phyloP scores from a whole-genome alignment of 2,329 filamentous ascomycete genomes.

The Aspergillus sp. region DNA sequence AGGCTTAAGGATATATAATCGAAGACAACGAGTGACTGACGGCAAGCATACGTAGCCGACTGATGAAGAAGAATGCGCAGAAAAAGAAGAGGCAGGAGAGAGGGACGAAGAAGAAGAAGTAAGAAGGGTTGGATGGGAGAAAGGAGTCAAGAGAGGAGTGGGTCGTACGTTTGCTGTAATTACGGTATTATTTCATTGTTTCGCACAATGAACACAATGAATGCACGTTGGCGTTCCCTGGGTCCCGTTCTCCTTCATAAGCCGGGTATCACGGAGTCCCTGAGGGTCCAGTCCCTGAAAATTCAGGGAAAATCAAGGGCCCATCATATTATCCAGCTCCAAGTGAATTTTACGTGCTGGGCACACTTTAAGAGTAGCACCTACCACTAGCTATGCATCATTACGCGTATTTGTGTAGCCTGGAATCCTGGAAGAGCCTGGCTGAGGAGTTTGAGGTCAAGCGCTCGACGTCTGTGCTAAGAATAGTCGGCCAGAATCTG shows the following conservation, averaged over 20 bases:
- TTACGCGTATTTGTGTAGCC: background rate
- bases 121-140: slow-evolving; percentile 13
- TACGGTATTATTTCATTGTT: background rate
- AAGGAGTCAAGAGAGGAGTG: slow-evolving; percentile 1
- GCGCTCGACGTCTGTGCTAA: background rate
- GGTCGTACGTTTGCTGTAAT: background rate
- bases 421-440: background rate
- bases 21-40: slow-evolving; percentile 25
- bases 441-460: background rate
- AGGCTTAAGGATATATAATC: slow-evolving; percentile 5
- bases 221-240: background rate
- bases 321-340: background rate
- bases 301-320: background rate
- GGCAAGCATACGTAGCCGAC: slow-evolving; percentile 18
- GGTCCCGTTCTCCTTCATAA: background rate
- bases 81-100: slow-evolving; percentile 9
- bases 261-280: background rate
- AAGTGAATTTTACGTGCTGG: background rate
- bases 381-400: background rate
- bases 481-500: slow-evolving; percentile 5
- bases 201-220: background rate
- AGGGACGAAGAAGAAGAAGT: slow-evolving; percentile 11
- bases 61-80: slow-evolving; percentile 5
- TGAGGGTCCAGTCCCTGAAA: background rate
- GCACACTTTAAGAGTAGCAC: background rate